A percentile compares a stretch with the other conserved stretches of the same genome.
phyloP scores from a whole-genome alignment of 2,329 filamentous ascomycete genomes.

The Ceratocystiopsis sp. region DNA sequence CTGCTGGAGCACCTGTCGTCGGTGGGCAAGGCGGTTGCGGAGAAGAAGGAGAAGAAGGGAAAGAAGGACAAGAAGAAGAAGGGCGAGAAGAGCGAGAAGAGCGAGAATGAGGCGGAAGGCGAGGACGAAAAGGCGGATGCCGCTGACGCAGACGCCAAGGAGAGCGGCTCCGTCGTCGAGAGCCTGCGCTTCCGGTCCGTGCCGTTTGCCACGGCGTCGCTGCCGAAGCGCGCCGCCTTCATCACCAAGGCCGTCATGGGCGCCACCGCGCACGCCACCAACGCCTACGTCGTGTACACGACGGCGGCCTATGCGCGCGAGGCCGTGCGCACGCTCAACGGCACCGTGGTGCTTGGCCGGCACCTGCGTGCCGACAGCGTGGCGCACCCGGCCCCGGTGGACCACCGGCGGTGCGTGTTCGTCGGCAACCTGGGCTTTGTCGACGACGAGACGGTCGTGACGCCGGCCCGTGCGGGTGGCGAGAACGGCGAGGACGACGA shows the following conservation, averaged over 20 bases:
- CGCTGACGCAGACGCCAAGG: constrained; percentile 25
- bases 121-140: constrained; percentile 54
- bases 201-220: constrained; percentile 56
- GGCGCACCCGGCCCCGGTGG: constrained; percentile 66
- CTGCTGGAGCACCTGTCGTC: constrained; percentile 65
- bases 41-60: background rate
- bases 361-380: constrained; percentile 85
- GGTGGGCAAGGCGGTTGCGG: constrained; percentile 34
- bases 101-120: constrained; percentile 75
- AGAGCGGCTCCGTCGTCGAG: constrained; percentile 43
- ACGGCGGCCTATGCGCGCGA: constrained; percentile 57
- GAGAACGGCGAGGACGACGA: constrained; percentile 44
- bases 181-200: constrained; percentile 90
- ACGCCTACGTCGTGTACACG: constrained; percentile 85
- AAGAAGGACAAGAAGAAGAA: background rate
- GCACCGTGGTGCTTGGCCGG: constrained; percentile 64
- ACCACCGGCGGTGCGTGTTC: constrained; percentile 84
- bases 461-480: constrained; percentile 36
- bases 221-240: constrained; percentile 89
- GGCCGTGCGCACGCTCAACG: constrained; percentile 65
- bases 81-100: constrained; percentile 50
- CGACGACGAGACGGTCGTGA: constrained; percentile 63
- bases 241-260: constrained; percentile 84
- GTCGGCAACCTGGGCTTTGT: constrained; percentile 94
- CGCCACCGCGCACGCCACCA: constrained; percentile 79